Evolutionary conservation across 176 grass and related monocot genomes (phyloP).

Genomic region (Lolium multiflorum): DNA sequence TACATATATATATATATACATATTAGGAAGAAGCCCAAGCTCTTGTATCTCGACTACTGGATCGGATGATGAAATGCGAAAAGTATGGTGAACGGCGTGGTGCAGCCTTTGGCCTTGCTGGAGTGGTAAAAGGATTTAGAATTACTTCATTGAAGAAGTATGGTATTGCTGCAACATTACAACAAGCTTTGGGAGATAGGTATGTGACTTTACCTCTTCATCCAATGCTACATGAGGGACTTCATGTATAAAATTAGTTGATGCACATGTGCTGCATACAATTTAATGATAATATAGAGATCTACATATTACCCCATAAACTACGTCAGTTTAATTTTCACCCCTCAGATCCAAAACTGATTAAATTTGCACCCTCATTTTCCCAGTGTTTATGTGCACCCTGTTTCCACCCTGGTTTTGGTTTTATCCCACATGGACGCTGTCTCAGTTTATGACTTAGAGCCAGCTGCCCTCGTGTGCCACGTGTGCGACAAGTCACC

Average conservation of each 20-base stretch:
- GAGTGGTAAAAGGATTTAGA: slow-evolving; percentile 92
- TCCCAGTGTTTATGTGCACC: background rate
- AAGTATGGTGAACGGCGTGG: slow-evolving; percentile 95
- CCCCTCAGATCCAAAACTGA: background rate
- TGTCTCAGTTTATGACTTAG: background rate
- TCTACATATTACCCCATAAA: background rate
- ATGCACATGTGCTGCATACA: slow-evolving; percentile 26
- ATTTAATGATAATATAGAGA: slow-evolving; percentile 23
- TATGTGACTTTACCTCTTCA: slow-evolving; percentile 36
- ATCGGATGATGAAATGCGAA: slow-evolving; percentile 90
- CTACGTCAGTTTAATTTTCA: background rate
- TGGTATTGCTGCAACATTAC: slow-evolving; percentile 68
- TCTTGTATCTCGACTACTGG: slow-evolving; percentile 79
- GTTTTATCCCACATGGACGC: background rate
- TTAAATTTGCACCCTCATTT: slow-evolving; percentile 11
- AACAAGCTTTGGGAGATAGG: slow-evolving; percentile 84
- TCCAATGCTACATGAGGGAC: background rate
- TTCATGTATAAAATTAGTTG: slow-evolving; percentile 19
- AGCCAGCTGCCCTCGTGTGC: background rate
- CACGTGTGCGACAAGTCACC: background rate
- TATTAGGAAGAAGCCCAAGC: slow-evolving; percentile 85
- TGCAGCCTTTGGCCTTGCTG: slow-evolving; percentile 98
- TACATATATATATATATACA: slow-evolving; percentile 23
- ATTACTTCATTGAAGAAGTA: slow-evolving; percentile 96
- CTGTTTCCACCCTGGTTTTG: slow-evolving; percentile 17